phyloP scores from a whole-genome alignment of 208 protist species.

The Endotrypanum monterogeii region DNA sequence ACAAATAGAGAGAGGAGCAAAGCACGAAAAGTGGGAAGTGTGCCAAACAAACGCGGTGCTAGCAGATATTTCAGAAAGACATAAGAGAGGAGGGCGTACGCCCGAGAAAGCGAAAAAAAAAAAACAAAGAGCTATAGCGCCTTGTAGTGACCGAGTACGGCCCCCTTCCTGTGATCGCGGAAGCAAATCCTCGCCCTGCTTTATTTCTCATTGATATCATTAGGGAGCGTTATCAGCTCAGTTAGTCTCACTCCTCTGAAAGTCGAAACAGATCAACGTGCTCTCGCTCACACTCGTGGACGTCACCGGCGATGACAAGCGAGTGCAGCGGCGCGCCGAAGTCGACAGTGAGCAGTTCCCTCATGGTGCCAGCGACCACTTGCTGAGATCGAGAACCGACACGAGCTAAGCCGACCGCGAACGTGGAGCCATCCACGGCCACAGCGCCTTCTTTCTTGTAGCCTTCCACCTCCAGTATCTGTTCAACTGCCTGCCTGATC shows the following conservation, averaged over 20 bases:
- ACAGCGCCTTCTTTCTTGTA: slow-evolving; percentile 70
- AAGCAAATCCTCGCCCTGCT: neutral
- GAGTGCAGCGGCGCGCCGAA: slow-evolving; percentile 98
- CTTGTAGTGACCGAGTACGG: neutral
- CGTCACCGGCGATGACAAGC: slow-evolving; percentile 95
- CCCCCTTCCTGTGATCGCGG: neutral
- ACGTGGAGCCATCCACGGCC: slow-evolving; percentile 75
- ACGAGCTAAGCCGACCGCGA: slow-evolving; percentile 95
- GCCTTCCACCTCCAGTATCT: slow-evolving; percentile 95
- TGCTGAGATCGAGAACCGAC: slow-evolving; percentile 94
- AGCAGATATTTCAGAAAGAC: neutral
- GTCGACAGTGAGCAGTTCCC: slow-evolving; percentile 91
- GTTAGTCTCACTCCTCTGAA: slow-evolving; percentile 8
- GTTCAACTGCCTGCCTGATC: slow-evolving; percentile 94
- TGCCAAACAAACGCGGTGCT: neutral
- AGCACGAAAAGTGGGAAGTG: neutral
- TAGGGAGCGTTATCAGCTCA: slow-evolving; percentile 1
- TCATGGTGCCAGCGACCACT: slow-evolving; percentile 93
- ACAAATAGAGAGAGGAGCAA: neutral
- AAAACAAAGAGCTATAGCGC: neutral
- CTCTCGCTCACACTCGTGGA: slow-evolving; percentile 94
- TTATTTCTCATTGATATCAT: neutral
- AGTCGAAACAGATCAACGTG: slow-evolving; percentile 77
- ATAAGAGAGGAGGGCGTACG: neutral
- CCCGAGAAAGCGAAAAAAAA: neutral